Evolutionary conservation across 257 asterid genomes (phyloP), one percentile per base, ranked within the genome.

Genomic region (Lantana camara): DNA sequence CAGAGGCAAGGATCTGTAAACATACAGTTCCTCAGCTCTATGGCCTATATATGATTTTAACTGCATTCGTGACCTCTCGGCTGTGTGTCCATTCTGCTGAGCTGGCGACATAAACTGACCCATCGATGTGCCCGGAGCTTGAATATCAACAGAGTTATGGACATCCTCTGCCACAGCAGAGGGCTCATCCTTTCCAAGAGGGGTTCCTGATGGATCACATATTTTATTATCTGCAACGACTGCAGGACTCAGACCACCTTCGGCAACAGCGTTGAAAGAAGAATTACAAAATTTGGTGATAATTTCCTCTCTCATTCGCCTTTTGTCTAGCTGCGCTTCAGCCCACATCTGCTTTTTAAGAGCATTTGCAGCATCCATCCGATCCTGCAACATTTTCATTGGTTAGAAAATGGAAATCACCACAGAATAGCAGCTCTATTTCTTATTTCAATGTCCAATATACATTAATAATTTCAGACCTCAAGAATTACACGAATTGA

Each of bases 261-360:
- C 97, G 17, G 72, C 79, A 37, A 60, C 72, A 64, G 79, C 83
- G 82, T 61, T 67, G 72, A 71, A 75, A 62, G 92, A 82, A 56
- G 86, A 68, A 78, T 90, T 96, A 60, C 69, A 73, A 56, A 77
- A 80, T 76, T 82, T 90, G 17, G 78, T 60, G 46, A 82, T 65
- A 49, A 76, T 66, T 60, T 94, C 99, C 67, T 91, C 99, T 75
- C 87, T 88, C 76, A 82, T 71, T 61, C 98, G 86, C 77, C 95
- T 76, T 77, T 85, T 94, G 74, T 88, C 97, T 52, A 94, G 78
- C 68, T 94, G 99, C 47, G 98, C 93, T 73, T 86, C 98, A n/a
- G 99, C 94, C 99, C 96, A 94, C 96, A 94, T 91, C 72, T 90
- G 99, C 76, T 91, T 94, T 68, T 94, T 94, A 41, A 94, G 85